A percentile compares a stretch with the other conserved stretches of the same genome.
Conservation (phyloP, 208 protist species). For the Naegleria fowleri region DNA sequence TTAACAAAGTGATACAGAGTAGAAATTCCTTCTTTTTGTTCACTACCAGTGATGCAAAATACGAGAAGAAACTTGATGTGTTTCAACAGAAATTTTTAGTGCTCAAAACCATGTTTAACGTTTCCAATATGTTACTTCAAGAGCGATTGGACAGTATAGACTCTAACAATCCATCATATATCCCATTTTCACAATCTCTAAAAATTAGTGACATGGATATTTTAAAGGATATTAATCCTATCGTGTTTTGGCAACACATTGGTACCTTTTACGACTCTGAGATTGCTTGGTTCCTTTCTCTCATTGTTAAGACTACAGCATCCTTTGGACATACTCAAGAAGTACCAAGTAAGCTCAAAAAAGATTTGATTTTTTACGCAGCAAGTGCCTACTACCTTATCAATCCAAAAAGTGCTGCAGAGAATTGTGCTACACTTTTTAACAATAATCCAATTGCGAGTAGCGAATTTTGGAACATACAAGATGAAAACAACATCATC, state of each 20-base stretch:
- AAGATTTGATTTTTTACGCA: constrained; percentile 5
- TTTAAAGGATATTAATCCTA: background rate
- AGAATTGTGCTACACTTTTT: background rate
- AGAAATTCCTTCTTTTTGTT: background rate
- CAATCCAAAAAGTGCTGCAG: background rate
- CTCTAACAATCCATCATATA: background rate
- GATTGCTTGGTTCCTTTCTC: background rate
- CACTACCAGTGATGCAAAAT: background rate
- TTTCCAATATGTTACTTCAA: background rate
- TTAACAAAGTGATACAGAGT: background rate
- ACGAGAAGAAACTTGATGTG: background rate
- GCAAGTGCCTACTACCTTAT: background rate
- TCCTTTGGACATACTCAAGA: background rate
- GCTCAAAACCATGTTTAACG: background rate
- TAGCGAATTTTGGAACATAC: background rate
- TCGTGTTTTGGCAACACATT: background rate
- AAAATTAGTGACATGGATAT: background rate
- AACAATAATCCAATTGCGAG: background rate
- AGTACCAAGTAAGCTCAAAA: background rate
- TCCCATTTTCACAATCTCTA: background rate
- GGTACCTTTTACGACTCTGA: background rate
- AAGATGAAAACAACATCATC: background rate
- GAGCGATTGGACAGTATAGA: background rate
- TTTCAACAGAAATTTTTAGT: background rate
- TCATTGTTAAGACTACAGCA: background rate